Evolutionary conservation across 345 rosid genomes (phyloP).

Genomic region (Gossypium mustelinum): DNA sequence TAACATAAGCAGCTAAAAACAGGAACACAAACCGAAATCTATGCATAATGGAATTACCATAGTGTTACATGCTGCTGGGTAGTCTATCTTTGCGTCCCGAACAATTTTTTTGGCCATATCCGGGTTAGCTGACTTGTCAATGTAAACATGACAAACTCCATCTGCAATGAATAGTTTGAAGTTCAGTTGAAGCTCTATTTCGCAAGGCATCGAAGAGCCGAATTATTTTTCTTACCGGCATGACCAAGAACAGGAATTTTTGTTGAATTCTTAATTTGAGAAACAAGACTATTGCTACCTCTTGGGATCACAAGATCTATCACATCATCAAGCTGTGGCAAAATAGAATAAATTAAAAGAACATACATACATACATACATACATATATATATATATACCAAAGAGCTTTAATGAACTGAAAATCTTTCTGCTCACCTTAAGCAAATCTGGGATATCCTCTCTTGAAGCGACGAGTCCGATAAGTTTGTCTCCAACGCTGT

Average conservation of each 20-base stretch:
- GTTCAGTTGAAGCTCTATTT: neutral
- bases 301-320: conserved; percentile 79
- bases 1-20: neutral
- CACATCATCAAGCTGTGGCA: conserved; percentile 64
- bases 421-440: conserved; percentile 38
- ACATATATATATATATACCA: neutral
- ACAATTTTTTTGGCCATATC: conserved; percentile 54
- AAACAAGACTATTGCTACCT: conserved; percentile 65
- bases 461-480: conserved; percentile 67
- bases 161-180: conserved; percentile 30
- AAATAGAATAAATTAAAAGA: conserved; percentile 8
- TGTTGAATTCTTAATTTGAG: conserved; percentile 61
- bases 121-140: conserved; percentile 60
- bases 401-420: neutral
- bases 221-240: conserved; percentile 45
- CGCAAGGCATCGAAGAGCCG: neutral
- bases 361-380: no score
- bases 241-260: conserved; percentile 83
- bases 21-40: neutral
- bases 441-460: conserved; percentile 70
- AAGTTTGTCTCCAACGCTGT: conserved; percentile 45
- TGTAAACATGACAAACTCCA: conserved; percentile 69
- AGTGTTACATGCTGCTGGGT: conserved; percentile 74
- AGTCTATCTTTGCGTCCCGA: conserved; percentile 65
- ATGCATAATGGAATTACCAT: conserved; percentile 39